Percentiles rank a stretch among this genome's conserved stretches.
phyloP scores from a whole-genome alignment of 805 yeast species.

The Citeromyces matritensis region DNA sequence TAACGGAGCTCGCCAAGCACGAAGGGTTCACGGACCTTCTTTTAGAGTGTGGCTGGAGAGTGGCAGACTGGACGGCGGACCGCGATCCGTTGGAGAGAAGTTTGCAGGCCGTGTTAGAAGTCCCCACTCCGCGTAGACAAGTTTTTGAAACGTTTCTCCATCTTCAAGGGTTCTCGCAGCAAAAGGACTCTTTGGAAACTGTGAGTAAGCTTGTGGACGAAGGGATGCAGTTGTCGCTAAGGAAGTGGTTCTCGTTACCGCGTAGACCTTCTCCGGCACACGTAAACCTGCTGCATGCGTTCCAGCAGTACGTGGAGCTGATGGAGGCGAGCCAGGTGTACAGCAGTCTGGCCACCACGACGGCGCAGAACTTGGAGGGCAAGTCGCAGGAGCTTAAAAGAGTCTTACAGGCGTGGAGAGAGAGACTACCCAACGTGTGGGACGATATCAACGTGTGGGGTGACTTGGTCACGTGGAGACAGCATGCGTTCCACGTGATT shows the following conservation, averaged over 20 bases:
- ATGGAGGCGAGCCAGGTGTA: constrained; percentile 95
- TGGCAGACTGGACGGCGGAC: constrained; percentile 96
- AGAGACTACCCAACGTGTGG: constrained; percentile 90
- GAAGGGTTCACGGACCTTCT: constrained; percentile 93
- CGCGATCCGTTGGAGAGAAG: constrained; percentile 89
- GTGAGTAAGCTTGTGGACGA: constrained; percentile 84
- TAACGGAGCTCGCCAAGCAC: constrained; percentile 92
- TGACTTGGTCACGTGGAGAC: constrained; percentile 96
- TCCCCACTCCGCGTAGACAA: constrained; percentile 94
- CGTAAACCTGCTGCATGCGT: constrained; percentile 76
- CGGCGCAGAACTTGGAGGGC: constrained; percentile 80
- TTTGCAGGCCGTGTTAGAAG: constrained; percentile 94
- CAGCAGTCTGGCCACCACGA: constrained; percentile 74
- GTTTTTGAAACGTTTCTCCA: constrained; percentile 89
- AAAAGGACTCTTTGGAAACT: constrained; percentile 73
- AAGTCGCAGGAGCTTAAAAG: constrained; percentile 92
- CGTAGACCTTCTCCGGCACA: constrained; percentile 66
- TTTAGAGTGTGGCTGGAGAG: constrained; percentile 99
- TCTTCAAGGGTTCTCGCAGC: constrained; percentile 87
- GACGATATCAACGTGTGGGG: constrained; percentile 98
- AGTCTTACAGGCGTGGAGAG: constrained; percentile 95
- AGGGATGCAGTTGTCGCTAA: constrained; percentile 82
- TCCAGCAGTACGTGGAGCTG: constrained; percentile 95
- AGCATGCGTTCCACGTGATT: constrained; percentile 93
- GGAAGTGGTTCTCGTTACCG: constrained; percentile 91